Percentiles rank a stretch among this genome's conserved stretches.
These are phyloP conservation scores for Hanseniaspora gamundiae DNA, from an alignment of 1,139 yeast species.

Conservation along the genomic window DNA sequence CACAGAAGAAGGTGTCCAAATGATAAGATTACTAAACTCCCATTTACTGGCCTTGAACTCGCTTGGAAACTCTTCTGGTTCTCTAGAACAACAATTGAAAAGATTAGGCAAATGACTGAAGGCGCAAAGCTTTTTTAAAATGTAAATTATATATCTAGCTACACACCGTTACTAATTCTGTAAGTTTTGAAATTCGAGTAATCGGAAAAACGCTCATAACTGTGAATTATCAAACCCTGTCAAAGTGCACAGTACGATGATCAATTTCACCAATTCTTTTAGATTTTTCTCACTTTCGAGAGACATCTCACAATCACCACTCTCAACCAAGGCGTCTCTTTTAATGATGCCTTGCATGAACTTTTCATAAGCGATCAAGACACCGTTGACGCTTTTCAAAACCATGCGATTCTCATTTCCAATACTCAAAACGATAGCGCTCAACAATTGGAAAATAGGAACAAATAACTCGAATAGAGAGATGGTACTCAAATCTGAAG, in stretches of 20 bases:
- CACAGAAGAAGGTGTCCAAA: constrained; percentile 33
- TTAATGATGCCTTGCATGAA: constrained; percentile 59
- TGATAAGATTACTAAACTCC: constrained; percentile 72
- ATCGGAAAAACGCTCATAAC: too few species aligned
- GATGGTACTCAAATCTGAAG: constrained; percentile 23
- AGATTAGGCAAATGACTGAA: constrained; percentile 11
- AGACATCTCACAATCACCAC: constrained; percentile 14
- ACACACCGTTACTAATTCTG: too few species aligned
- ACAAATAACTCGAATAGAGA: constrained; percentile 58
- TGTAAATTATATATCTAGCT: neutral
- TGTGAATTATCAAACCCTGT: constrained; percentile 30
- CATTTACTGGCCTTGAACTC: constrained; percentile 86
- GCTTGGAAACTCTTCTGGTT: constrained; percentile 62
- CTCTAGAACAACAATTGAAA: constrained; percentile 51
- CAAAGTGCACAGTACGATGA: constrained; percentile 46
- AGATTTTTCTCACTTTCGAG: constrained; percentile 26
- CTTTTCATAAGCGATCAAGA: constrained; percentile 43
- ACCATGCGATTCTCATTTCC: constrained; percentile 67
- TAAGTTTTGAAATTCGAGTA: too few species aligned
- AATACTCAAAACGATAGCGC: constrained; percentile 58
- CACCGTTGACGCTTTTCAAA: constrained; percentile 39
- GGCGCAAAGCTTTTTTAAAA: neutral
- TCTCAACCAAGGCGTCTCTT: constrained; percentile 38
- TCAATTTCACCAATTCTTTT: constrained; percentile 40
- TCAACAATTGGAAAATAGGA: constrained; percentile 67